These are phyloP conservation scores for Claviceps fusiformis DNA, from an alignment of 2,329 filamentous ascomycete species.

Conservation along the genomic window DNA sequence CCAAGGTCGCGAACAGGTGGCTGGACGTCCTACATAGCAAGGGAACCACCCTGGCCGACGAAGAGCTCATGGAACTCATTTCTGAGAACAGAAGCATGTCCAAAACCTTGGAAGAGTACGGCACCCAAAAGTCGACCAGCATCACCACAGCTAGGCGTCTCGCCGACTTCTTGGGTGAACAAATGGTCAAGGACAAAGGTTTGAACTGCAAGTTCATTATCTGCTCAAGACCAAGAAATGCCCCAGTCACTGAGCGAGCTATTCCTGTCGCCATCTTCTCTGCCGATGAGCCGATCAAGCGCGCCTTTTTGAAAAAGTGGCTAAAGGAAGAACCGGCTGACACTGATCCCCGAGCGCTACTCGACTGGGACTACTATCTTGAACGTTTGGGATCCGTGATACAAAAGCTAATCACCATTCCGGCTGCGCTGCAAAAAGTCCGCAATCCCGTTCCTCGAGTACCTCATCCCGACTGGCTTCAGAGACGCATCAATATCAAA, in stretches of 20 bases:
- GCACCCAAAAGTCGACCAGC: constrained; percentile 90
- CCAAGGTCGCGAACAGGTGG: constrained; percentile 92
- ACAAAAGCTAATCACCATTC: constrained; percentile 97
- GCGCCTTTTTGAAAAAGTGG: constrained; percentile 88
- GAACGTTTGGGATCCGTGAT: constrained; percentile 95
- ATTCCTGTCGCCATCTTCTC: constrained; percentile 96
- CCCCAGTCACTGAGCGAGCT: constrained; percentile 87
- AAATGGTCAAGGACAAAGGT: constrained; percentile 99
- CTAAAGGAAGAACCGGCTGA: constrained; percentile 82
- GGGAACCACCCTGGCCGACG: constrained; percentile 80
- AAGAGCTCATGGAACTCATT: constrained; percentile 98
- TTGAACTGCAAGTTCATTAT: constrained; percentile 99
- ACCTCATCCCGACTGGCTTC: constrained; percentile 90
- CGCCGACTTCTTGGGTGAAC: constrained; percentile 90
- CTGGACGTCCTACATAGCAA: constrained; percentile 85
- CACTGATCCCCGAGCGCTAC: constrained; percentile 76
- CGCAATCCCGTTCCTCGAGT: constrained; percentile 90
- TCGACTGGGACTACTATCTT: constrained; percentile 96
- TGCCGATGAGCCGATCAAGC: constrained; percentile 75
- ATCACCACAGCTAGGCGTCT: constrained; percentile 94
- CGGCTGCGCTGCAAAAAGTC: constrained; percentile 87
- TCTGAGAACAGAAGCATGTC: constrained; percentile 98
- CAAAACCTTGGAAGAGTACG: constrained; percentile 95
- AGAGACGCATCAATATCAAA: constrained; percentile 83
- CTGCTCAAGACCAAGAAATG: constrained; percentile 69